A percentile compares a stretch with the other conserved stretches of the same genome.
These are phyloP conservation scores for Sporothrix pallida DNA, from an alignment of 2,329 filamentous ascomycete species.

Conservation along the genomic window DNA sequence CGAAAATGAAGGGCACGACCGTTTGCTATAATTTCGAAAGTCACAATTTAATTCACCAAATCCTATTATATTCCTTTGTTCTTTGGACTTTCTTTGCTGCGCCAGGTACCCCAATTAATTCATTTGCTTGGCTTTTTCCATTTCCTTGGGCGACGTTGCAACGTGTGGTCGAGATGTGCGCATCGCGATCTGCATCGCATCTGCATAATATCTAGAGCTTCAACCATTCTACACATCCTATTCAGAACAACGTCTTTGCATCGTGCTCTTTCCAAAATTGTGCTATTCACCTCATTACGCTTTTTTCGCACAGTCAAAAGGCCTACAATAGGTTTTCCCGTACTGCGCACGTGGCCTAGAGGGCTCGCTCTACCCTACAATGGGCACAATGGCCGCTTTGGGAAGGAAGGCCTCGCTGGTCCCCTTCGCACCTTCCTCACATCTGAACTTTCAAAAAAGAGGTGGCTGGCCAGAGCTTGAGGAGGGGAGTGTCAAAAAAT, in stretches of 20 bases:
- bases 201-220: background rate
- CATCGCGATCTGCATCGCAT: background rate
- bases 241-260: background rate
- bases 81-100: background rate
- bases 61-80: background rate
- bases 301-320: background rate
- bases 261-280: background rate
- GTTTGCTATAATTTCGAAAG: too few relatives aligned
- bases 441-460: background rate
- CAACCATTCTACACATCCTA: background rate
- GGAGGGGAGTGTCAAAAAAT: background rate
- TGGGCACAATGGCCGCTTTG: conserved; percentile 13
- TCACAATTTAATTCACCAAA: background rate
- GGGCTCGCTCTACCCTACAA: background rate
- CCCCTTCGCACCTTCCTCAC: conserved; percentile 30
- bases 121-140: background rate
- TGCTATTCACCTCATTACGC: background rate
- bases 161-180: background rate
- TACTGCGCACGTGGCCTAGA: conserved; percentile 1
- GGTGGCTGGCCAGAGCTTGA: background rate
- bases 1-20: background rate
- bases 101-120: background rate
- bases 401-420: conserved; percentile 24
- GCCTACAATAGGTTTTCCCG: background rate
- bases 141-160: background rate